A percentile compares a stretch with the other conserved stretches of the same genome.
These are phyloP conservation scores for Omphalea diandra DNA, from an alignment of 441 rosid species.

Conservation along the genomic window DNA sequence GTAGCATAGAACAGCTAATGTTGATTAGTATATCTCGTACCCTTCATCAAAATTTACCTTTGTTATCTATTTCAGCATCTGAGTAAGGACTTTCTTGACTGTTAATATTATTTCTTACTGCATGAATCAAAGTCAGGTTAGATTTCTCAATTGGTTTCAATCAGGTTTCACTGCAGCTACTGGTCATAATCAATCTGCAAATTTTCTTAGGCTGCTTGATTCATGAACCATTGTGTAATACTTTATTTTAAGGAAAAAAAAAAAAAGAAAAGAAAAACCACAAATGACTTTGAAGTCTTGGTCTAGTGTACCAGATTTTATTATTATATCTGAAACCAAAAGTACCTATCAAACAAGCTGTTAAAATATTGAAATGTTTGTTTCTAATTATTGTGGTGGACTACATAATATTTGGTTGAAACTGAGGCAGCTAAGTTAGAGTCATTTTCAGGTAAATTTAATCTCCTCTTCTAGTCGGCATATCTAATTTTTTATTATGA, in stretches of 20 bases:
- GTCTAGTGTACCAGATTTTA: background rate
- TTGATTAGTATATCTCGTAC: background rate
- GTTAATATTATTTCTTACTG: no score
- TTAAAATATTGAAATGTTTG: background rate
- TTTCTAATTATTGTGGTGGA: background rate
- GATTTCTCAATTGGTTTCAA: background rate
- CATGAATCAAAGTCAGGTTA: background rate
- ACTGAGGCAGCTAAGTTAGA: background rate
- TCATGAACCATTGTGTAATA: background rate
- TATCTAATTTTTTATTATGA: background rate
- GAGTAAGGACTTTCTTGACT: no score
- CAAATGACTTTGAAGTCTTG: background rate
- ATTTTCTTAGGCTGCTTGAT: background rate
- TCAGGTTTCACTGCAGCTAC: background rate
- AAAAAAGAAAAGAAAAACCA: background rate
- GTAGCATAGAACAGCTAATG: no score
- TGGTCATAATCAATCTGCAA: background rate
- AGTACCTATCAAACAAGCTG: no score
- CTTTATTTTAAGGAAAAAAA: background rate
- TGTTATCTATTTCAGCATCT: no score
- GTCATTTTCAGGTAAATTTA: background rate
- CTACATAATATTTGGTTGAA: background rate
- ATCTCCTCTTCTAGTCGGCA: conserved; percentile 1
- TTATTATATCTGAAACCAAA: background rate
- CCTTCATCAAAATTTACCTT: background rate